Conservation (phyloP, 805 yeast species). For the Metschnikowia henanensis region DNA sequence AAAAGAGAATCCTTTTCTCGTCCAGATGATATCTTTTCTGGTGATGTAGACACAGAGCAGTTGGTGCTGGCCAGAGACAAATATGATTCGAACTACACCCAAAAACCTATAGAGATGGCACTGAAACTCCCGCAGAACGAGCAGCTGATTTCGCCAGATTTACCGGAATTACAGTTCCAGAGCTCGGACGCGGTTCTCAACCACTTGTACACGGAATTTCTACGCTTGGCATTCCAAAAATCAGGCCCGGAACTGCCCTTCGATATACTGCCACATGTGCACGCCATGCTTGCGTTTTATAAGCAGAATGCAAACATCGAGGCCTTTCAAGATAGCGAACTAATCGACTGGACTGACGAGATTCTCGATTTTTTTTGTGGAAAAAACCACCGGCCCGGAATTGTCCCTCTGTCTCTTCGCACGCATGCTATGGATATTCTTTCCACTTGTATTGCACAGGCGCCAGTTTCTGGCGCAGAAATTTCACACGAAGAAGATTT, state of each 20-base stretch:
- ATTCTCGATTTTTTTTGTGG: constrained; percentile 20
- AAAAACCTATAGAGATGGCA: too few species aligned
- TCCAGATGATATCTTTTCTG: too few species aligned
- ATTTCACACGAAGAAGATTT: not conserved
- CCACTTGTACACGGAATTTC: constrained; percentile 23
- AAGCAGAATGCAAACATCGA: constrained; percentile 24
- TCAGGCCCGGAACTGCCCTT: too few species aligned
- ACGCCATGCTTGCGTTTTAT: constrained; percentile 23
- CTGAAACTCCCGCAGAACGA: too few species aligned
- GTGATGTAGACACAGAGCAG: constrained; percentile 6
- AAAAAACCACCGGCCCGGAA: constrained; percentile 8
- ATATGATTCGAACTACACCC: too few species aligned
- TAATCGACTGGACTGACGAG: constrained; percentile 14
- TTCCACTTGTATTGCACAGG: too few species aligned
- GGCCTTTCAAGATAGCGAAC: constrained; percentile 18
- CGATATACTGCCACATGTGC: too few species aligned
- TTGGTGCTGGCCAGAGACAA: constrained; percentile 9
- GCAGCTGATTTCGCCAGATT: too few species aligned
- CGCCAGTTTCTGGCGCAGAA: too few species aligned
- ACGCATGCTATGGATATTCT: constrained; percentile 1
- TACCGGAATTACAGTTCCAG: constrained; percentile 14
- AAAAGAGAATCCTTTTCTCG: too few species aligned
- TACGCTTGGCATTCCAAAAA: constrained; percentile 25
- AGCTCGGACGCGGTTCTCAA: constrained; percentile 21
- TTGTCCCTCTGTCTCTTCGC: constrained; percentile 17